Percentiles rank a stretch among this genome's conserved stretches.
Evolutionary conservation across 768 basidiomycete species (phyloP).

Genomic region (Mrakia hoshinonis): DNA sequence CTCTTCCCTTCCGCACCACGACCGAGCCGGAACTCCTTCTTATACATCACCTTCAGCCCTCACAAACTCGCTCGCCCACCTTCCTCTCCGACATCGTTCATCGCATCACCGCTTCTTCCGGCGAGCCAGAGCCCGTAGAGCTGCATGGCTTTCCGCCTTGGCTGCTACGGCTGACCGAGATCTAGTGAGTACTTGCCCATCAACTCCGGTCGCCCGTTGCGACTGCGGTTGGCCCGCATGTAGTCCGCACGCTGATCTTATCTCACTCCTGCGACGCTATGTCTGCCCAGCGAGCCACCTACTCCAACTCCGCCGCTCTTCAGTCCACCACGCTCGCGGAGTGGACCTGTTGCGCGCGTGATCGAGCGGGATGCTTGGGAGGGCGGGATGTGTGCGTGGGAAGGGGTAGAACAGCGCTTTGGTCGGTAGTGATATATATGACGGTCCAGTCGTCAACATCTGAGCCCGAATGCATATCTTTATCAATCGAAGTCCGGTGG

Average conservation of each 20-base stretch:
- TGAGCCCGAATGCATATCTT: too few relatives aligned
- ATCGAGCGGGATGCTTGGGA: not conserved
- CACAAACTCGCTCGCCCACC: not conserved
- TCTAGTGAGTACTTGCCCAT: not conserved
- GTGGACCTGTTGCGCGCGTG: not conserved
- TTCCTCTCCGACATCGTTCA: not conserved
- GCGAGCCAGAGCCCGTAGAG: not conserved
- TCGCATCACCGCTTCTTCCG: not conserved
- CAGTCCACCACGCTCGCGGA: not conserved
- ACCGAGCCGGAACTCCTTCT: constrained; percentile 10
- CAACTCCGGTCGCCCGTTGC: too few relatives aligned
- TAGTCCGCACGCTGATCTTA: not conserved
- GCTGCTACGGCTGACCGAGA: not conserved
- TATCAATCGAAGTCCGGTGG: not conserved
- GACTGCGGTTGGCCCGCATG: not conserved
- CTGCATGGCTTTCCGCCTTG: constrained; percentile 5
- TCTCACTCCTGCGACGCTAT: not conserved
- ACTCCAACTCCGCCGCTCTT: not conserved
- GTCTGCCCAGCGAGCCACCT: not conserved
- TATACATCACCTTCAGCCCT: not conserved
- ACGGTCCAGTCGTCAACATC: too few relatives aligned
- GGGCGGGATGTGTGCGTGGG: constrained; percentile 7
- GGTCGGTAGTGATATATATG: not conserved
- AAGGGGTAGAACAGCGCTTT: constrained; percentile 9
- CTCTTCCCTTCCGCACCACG: constrained; percentile 1